Base-by-base conservation (phyloP, 495 filamentous ascomycete species). In the Hyaloscypha hepaticicola region DNA sequence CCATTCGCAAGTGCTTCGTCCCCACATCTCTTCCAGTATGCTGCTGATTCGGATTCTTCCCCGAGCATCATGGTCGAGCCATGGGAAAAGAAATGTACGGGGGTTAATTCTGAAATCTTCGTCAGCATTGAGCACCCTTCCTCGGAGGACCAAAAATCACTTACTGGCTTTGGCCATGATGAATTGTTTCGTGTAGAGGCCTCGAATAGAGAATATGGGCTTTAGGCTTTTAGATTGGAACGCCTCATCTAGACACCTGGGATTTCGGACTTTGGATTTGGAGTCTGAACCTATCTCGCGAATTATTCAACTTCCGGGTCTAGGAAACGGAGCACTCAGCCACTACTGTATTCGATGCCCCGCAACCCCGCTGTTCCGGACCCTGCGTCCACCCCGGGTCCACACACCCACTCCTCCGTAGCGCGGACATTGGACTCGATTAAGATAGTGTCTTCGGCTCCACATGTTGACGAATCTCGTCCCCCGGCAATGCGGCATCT, bases 11-110 rank as follows among this genome's bases (percentile, higher is more conserved):
- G 75, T 0, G 84, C 85, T 61, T 82, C 82, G 61, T 85, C 82
- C 6, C 85, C 85, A 69, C 83, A 85, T 66, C 80, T 77, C 61
- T 84, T 83, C 85, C 85, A 88, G 70, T 87, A 87, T 7, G 77
- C 76, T 14, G 83, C 85, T 0, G 83, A 84, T 19, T 76, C 68
- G 50, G 79, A 83, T 63, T 85, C 79, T 63, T 86, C 85, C 49
- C 84, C 85, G 16, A 88, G 76, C 84, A 88, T 87, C 84, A 86
- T 86, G 27, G 85, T 87, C 41, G 83, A 85, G 73, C 85, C 85
- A 79, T 88, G 85, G 16, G 85, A 87, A 75, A 88, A 87, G 75
- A 88, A 85, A 67, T 87, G 85, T 6, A 86, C 86, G 1, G 86
- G 85, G 5, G 83, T 51, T 29, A 45, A 19, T 45, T 45, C 38